Evolutionary conservation across 208 protist species (phyloP), one percentile per base, ranked within the genome.

Genomic region (Leishmania lainsoni): DNA sequence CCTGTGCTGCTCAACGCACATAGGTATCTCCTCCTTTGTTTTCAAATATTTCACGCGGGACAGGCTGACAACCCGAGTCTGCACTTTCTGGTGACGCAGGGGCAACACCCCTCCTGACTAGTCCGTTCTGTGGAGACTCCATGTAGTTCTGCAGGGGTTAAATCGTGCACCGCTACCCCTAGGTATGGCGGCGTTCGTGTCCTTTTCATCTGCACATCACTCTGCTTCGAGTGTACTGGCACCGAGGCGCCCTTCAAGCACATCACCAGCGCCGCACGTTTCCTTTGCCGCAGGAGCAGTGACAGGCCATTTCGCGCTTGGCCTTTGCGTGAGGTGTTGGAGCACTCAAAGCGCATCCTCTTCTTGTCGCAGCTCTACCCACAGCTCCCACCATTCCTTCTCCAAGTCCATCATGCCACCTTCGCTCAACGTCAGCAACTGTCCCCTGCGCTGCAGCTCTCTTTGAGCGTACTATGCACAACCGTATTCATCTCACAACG

Each of bases 311-410:
- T 12, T 26, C 81, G 26, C 52, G 70, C 39, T 86, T 81, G 0
- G 56, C 69, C 68, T 81, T 82, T 22, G 42, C 52, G 80, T 63
- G 54, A 20, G 79, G 69, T 86, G 76, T 35, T 88, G 79, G 3
- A 74, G 78, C 8, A 83, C 63, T 22, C 52, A 65, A 29, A 76
- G 65, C 45, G 83, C 79, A 58, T 81, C 80, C 75, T 87, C 86
- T 65, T 89, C 81, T 76, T 90, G 83, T 20, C 77, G 85, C 39
- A 89, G 68, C 81, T 75, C 16, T 59, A 65, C 75, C 5, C 81
- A 75, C 32, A 92, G 80, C 58, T 35, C 75, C 79, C 88, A 86
- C 16, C 83, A 83, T 32, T 90, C 86, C 32, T 80, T 80, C 68
- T 88, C 83, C 63, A 77, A 56, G 39, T 83, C 75, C 35, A 83